A percentile compares a stretch with the other conserved stretches of the same genome.
Conservation (phyloP, 345 rosid genomes). For the Adansonia digitata region DNA sequence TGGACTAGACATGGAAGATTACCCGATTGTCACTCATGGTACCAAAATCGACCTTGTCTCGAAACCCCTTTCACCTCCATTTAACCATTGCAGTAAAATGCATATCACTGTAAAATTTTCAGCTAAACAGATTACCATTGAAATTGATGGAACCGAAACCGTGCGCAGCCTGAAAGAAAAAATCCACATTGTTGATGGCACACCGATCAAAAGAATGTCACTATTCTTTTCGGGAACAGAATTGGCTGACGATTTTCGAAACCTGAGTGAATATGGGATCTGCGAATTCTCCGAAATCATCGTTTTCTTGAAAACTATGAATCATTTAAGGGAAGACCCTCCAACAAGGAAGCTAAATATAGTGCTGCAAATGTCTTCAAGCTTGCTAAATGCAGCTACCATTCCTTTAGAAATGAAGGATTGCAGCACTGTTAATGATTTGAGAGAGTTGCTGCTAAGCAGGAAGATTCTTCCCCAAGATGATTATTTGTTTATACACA, state of each 20-base stretch:
- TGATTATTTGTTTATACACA: conserved; percentile 78
- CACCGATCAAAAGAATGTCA: conserved; percentile 45
- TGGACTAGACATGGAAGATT: conserved; percentile 88
- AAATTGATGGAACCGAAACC: conserved; percentile 67
- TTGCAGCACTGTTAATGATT: conserved; percentile 48
- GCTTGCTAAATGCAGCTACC: conserved; percentile 54
- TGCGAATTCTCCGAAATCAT: conserved; percentile 53
- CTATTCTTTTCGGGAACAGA: conserved; percentile 60
- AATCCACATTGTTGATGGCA: conserved; percentile 45
- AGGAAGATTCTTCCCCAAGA: conserved; percentile 52
- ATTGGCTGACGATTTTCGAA: conserved; percentile 61
- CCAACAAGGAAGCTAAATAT: conserved; percentile 36
- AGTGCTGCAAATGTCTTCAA: conserved; percentile 68
- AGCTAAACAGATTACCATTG: conserved; percentile 35
- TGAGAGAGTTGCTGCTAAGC: conserved; percentile 46
- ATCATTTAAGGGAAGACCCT: conserved; percentile 37
- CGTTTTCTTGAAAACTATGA: conserved; percentile 44
- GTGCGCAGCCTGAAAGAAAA: conserved; percentile 83
- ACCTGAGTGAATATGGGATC: conserved; percentile 64
- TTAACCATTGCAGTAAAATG: conserved; percentile 21
- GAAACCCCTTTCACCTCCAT: conserved; percentile 21
- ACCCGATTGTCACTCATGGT: conserved; percentile 65
- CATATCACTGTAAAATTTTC: conserved; percentile 58
- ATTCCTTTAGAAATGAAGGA: conserved; percentile 70
- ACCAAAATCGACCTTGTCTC: conserved; percentile 63